These are phyloP conservation scores for Corynascus novoguineensis DNA, from an alignment of 495 filamentous ascomycete species.

Conservation along the genomic window DNA sequence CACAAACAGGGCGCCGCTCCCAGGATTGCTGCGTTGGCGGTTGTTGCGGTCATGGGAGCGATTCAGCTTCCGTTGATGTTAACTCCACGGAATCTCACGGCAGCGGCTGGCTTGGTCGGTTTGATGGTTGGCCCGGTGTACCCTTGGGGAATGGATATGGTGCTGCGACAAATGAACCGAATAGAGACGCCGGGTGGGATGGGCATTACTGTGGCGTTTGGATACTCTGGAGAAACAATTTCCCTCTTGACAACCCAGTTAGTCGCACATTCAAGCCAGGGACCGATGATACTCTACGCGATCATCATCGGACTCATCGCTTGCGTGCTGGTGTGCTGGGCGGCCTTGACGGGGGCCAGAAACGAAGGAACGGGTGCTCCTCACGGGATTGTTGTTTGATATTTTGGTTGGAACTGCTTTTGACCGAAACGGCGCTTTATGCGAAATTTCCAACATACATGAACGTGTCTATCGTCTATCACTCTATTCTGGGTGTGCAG, in stretches of 20 bases:
- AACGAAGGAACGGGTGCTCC: neutral
- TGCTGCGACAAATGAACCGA: slow-evolving; percentile 55
- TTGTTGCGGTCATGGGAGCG: no score
- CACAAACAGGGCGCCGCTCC: neutral
- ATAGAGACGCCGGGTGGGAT: slow-evolving; percentile 61
- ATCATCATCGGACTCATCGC: neutral
- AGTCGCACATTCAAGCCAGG: slow-evolving; percentile 20
- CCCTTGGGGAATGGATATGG: slow-evolving; percentile 63
- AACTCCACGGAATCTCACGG: neutral
- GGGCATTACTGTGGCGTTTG: slow-evolving; percentile 65
- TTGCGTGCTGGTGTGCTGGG: neutral
- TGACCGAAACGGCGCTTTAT: neutral
- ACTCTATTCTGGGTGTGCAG: slow-evolving; percentile 21
- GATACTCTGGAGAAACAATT: slow-evolving; percentile 67
- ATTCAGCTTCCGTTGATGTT: neutral
- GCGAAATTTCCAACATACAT: neutral
- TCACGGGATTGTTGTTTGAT: neutral
- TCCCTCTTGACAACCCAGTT: neutral
- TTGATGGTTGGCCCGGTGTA: slow-evolving; percentile 73
- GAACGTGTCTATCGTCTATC: slow-evolving; percentile 32
- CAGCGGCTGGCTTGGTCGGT: slow-evolving; percentile 52
- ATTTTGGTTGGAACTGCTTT: neutral
- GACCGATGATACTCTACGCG: slow-evolving; percentile 36
- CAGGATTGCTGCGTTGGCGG: neutral
- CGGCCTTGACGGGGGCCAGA: neutral